A percentile compares a stretch with the other conserved stretches of the same genome.
phyloP scores from a whole-genome alignment of 2,329 filamentous ascomycete species.

The Aaosphaeria arxii region DNA sequence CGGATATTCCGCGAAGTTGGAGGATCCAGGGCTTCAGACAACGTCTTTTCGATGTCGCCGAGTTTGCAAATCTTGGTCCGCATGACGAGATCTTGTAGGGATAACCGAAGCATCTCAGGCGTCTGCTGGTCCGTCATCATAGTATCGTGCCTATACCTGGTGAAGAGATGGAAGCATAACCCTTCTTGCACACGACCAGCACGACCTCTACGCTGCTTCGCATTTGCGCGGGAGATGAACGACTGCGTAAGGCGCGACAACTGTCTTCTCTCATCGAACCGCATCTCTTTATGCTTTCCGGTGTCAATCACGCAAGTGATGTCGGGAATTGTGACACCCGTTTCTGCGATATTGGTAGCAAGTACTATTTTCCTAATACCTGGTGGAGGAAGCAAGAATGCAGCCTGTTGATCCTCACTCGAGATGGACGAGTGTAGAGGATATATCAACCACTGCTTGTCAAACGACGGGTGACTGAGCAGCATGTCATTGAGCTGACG shows the following conservation, averaged over 20 bases:
- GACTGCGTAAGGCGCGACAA: conserved; percentile 88
- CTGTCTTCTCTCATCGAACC: conserved; percentile 90
- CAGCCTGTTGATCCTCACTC: conserved; percentile 92
- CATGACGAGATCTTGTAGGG: conserved; percentile 90
- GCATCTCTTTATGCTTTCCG: conserved; percentile 95
- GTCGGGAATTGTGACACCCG: conserved; percentile 96
- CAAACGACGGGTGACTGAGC: conserved; percentile 71
- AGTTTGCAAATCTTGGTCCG: conserved; percentile 97
- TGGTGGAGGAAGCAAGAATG: conserved; percentile 79
- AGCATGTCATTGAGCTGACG: conserved; percentile 83
- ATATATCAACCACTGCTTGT: conserved; percentile 77
- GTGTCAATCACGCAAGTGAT: conserved; percentile 96
- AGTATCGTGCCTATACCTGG: conserved; percentile 80
- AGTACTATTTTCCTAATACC: conserved; percentile 90
- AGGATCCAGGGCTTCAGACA: conserved; percentile 83
- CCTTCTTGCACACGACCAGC: conserved; percentile 95
- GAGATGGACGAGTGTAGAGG: conserved; percentile 92
- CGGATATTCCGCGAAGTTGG: conserved; percentile 90
- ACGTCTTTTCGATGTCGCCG: conserved; percentile 85
- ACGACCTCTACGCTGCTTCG: conserved; percentile 89
- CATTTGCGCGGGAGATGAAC: conserved; percentile 93
- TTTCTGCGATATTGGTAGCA: conserved; percentile 97
- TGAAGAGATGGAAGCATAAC: conserved; percentile 94
- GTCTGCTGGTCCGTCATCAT: conserved; percentile 88
- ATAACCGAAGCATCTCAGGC: conserved; percentile 91